These are phyloP conservation scores for Giardia muris DNA, from an alignment of 208 protist species.

Conservation along the genomic window DNA sequence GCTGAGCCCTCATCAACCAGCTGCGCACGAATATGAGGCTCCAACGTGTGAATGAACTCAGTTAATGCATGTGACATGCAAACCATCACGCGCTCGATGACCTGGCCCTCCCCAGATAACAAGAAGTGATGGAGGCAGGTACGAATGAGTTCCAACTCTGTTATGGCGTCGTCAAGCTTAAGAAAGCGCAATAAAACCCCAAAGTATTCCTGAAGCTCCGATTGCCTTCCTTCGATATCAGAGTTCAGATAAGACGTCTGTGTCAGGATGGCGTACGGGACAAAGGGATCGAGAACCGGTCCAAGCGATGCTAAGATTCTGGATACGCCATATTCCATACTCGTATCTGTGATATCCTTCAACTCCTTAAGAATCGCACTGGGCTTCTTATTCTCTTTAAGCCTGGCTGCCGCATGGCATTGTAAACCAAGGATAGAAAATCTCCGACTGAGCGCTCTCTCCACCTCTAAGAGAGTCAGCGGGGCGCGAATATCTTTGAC, in stretches of 20 bases:
- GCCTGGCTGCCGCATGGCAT: background rate
- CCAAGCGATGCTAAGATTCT: background rate
- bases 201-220: background rate
- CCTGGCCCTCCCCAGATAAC: background rate
- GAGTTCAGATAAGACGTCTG: background rate
- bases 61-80: background rate
- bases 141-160: background rate
- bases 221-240: too few species aligned
- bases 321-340: background rate
- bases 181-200: background rate
- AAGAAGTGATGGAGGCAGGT: background rate
- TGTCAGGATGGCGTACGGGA: background rate
- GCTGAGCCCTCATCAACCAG: background rate
- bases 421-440: background rate
- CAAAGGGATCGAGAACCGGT: background rate
- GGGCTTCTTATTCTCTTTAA: background rate
- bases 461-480: background rate
- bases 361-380: background rate
- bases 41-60: background rate
- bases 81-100: background rate
- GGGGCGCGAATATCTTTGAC: background rate
- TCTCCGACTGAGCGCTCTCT: background rate
- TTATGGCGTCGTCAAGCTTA: background rate
- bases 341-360: background rate
- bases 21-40: background rate